Percentiles rank a stretch among this genome's conserved stretches.
Evolutionary conservation across 495 filamentous ascomycete genomes (phyloP).

Genomic region (Patellaria atrata): DNA sequence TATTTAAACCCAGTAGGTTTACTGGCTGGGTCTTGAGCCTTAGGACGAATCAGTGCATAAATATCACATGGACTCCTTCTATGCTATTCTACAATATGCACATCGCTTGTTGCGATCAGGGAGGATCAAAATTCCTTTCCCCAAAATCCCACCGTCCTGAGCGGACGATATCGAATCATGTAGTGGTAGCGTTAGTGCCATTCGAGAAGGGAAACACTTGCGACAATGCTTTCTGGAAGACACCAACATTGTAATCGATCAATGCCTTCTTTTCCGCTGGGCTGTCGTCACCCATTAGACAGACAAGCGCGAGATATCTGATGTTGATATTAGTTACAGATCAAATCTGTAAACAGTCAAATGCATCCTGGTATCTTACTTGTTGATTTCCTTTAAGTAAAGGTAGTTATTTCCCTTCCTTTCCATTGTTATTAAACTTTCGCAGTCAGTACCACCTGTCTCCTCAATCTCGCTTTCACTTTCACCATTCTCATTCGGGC

Average conservation of each 20-base stretch:
- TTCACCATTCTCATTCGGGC: slow-evolving; percentile 23
- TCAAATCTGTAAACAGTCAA: too few relatives aligned
- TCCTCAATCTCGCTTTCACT: slow-evolving; percentile 51
- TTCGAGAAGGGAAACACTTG: slow-evolving; percentile 31
- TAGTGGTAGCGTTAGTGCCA: too few relatives aligned
- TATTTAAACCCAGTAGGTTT: too few relatives aligned
- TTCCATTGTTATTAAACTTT: slow-evolving; percentile 64
- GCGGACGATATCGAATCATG: too few relatives aligned
- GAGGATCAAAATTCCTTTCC: too few relatives aligned
- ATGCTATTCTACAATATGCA: too few relatives aligned
- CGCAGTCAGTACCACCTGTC: slow-evolving; percentile 50
- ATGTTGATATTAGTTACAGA: not conserved
- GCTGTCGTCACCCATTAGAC: slow-evolving; percentile 32
- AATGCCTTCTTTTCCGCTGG: slow-evolving; percentile 28
- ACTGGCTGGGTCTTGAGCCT: too few relatives aligned
- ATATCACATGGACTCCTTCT: too few relatives aligned
- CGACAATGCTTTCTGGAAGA: slow-evolving; percentile 29
- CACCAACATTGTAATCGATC: slow-evolving; percentile 33
- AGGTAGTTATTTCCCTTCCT: slow-evolving; percentile 58
- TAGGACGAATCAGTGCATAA: too few relatives aligned
- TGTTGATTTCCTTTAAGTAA: slow-evolving; percentile 81
- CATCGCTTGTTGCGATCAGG: too few relatives aligned
- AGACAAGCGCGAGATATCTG: slow-evolving; percentile 31
- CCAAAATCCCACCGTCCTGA: too few relatives aligned
- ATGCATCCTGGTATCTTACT: too few relatives aligned